Evolutionary conservation across 768 basidiomycete species (phyloP).

Genomic region (Suillus discolor): DNA sequence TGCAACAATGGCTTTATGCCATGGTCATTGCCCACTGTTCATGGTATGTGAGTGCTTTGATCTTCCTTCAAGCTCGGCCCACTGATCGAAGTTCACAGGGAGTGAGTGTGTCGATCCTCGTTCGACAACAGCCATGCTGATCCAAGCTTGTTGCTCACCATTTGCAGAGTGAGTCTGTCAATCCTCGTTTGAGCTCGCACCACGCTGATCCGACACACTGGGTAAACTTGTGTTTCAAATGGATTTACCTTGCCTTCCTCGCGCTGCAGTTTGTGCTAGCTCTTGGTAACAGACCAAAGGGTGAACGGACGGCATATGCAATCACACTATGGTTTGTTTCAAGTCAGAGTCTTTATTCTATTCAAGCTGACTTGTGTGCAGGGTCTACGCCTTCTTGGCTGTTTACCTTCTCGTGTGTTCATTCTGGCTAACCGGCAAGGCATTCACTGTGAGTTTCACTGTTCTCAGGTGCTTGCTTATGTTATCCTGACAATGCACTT

Average conservation of each 20-base stretch:
- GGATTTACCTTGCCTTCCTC: slow-evolving; percentile 86
- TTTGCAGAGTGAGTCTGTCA: too few relatives aligned
- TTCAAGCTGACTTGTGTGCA: too few relatives aligned
- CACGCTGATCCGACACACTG: slow-evolving; percentile 64
- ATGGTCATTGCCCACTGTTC: too few relatives aligned
- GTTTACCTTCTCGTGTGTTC: slow-evolving; percentile 88
- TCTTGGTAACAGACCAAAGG: slow-evolving; percentile 84
- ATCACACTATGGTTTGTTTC: slow-evolving; percentile 65
- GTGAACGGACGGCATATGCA: slow-evolving; percentile 74
- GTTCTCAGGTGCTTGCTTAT: background rate
- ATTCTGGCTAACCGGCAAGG: slow-evolving; percentile 76
- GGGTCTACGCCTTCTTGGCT: slow-evolving; percentile 84
- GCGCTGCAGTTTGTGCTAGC: slow-evolving; percentile 81
- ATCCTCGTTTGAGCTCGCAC: too few relatives aligned
- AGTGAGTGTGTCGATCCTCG: too few relatives aligned
- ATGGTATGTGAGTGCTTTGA: too few relatives aligned
- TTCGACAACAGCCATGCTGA: too few relatives aligned
- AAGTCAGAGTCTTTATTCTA: background rate
- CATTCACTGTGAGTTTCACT: slow-evolving; percentile 62
- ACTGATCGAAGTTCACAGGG: too few relatives aligned
- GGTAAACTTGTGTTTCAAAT: slow-evolving; percentile 81
- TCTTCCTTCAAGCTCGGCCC: too few relatives aligned
- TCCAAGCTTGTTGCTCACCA: too few relatives aligned
- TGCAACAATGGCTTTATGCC: too few relatives aligned
- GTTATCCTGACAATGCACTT: slow-evolving; percentile 10